Conservation (phyloP, 176 grass and related monocot genomes). For the Triticum aestivum region DNA sequence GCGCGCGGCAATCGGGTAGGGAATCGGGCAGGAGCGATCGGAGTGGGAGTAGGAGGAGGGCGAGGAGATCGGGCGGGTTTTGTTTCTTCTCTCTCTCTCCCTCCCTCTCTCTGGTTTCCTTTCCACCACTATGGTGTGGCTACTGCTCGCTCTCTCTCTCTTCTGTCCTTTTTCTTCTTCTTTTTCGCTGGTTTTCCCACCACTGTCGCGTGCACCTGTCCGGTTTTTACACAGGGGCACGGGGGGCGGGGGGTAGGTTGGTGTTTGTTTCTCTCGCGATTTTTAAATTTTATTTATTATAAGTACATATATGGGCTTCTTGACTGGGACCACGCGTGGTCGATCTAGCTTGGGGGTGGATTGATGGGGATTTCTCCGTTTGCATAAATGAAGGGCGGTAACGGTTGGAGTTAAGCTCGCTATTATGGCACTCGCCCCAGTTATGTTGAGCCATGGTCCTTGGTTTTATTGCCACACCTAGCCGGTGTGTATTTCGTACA, state of each 20-base stretch:
- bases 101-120: constrained; percentile 24
- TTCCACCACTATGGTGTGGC: constrained; percentile 41
- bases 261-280: not conserved
- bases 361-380: not conserved
- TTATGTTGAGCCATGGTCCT: not conserved
- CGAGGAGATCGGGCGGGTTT: constrained; percentile 40
- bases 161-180: not conserved
- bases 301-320: not conserved
- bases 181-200: constrained; percentile 37
- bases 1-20: constrained; percentile 33
- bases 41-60: constrained; percentile 31
- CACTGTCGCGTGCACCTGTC: constrained; percentile 36
- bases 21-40: constrained; percentile 23
- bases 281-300: not conserved
- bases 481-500: not conserved
- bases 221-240: constrained; percentile 15
- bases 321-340: not conserved
- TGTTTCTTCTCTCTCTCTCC: constrained; percentile 15
- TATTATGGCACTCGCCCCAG: not conserved
- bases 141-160: constrained; percentile 17
- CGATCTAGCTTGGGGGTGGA: not conserved
- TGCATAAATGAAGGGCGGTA: constrained; percentile 9
- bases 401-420: constrained; percentile 21
- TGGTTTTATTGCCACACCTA: not conserved
- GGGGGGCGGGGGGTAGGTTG: not conserved